Percentiles rank a stretch among this genome's conserved stretches.
phyloP scores from a whole-genome alignment of 768 basidiomycete genomes.

The Boletus sp. region DNA sequence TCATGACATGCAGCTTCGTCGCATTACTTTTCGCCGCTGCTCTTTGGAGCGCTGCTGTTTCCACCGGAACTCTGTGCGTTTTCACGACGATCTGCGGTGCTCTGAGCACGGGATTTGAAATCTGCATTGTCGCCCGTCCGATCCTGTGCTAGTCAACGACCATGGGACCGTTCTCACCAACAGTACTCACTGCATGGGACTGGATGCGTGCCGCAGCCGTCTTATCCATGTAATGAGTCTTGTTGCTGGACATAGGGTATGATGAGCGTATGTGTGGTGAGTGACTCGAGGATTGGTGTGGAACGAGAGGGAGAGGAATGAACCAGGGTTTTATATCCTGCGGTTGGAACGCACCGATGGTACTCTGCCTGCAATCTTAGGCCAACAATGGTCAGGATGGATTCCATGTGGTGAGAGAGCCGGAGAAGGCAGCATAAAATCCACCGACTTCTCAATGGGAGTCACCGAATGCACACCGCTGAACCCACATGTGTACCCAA shows the following conservation, averaged over 20 bases:
- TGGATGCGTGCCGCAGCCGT: constrained; percentile 6
- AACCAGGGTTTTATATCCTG: not conserved
- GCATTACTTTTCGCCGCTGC: not conserved
- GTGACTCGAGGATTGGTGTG: not conserved
- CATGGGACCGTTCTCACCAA: not conserved
- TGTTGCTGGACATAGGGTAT: constrained; percentile 2
- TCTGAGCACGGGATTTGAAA: constrained; percentile 10
- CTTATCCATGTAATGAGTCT: constrained; percentile 3
- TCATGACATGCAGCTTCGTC: not conserved
- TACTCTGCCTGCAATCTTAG: not conserved
- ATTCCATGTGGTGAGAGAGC: not conserved
- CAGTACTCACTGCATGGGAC: constrained; percentile 4
- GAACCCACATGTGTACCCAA: no score
- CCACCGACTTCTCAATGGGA: not conserved
- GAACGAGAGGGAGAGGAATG: not conserved
- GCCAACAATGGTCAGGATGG: not conserved
- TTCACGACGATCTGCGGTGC: constrained; percentile 5
- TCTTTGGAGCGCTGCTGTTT: not conserved
- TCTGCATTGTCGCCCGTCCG: not conserved
- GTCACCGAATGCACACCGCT: no score
- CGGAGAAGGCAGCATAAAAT: not conserved
- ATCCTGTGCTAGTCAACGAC: constrained; percentile 4
- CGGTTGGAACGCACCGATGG: not conserved
- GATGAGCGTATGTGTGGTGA: not conserved
- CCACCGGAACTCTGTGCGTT: not conserved